Evolutionary conservation across 352 stramenopile genomes (phyloP), one percentile per base, ranked within the genome.

Genomic region (Pythium aristosporum): DNA sequence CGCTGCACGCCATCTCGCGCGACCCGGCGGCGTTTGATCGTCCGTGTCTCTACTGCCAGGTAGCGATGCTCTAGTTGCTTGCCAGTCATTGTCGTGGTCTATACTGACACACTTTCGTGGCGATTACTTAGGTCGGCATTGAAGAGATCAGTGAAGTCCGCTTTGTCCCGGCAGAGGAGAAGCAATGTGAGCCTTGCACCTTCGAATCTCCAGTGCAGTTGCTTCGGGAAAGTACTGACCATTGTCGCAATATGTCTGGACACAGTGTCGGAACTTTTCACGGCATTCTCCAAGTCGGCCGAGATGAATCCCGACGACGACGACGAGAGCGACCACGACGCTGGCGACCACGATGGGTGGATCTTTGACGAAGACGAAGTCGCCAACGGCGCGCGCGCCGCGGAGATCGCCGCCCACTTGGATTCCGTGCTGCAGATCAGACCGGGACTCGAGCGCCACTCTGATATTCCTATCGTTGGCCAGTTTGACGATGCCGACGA

Each of bases 401-500:
- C 77, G 10, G 63, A 85, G 48, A 71, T 92, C 53, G 78, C 76
- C 36, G 80, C 85, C 28, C 80, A 85, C 51, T 71, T 92, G 44
- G 85, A 92, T 67, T 85, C 80, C 21, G 70, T 94, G 66, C 67
- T 94, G 50, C 72, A 85, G 36, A 78, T 94, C 32, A 74, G 76
- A 16, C 78, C 80, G 13, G 74, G 57, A 12, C 42, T 90, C 23
- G 65, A 87, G 47, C 50, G 30, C 1, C 56, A 73, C 11, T 30
- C 30, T 12, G 50, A 61, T 28, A 53, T 48, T 28, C 65, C 68
- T 9, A 77, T 87, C 46, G 67, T 69, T 28, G 85, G 85, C 5
- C 85, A 94, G 66, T 94, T 94, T 69, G 85, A 94, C 58, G 85
- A 94, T 39, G 85, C 85, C 3, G 81, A 92, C 41, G 85, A 94